phyloP scores from a whole-genome alignment of 164 flowering plant genomes.

The Litsea cubeba region DNA sequence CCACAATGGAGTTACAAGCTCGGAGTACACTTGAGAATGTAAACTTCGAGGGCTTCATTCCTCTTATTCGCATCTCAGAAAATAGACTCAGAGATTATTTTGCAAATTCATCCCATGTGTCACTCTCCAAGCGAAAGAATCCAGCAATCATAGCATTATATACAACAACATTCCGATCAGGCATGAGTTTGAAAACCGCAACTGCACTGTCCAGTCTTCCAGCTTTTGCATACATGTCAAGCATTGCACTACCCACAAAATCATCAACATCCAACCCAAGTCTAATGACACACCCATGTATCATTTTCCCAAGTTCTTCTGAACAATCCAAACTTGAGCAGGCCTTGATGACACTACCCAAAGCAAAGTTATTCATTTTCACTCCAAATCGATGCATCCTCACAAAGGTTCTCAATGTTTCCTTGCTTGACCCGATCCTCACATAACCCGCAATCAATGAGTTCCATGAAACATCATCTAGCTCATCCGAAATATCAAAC shows the following conservation, averaged over 20 bases:
- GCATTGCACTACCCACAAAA: slow-evolving; percentile 51
- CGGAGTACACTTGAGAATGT: slow-evolving; percentile 51
- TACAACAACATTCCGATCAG: slow-evolving; percentile 38
- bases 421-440: slow-evolving; percentile 26
- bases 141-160: slow-evolving; percentile 67
- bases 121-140: slow-evolving; percentile 23
- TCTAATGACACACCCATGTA: slow-evolving; percentile 37
- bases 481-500: slow-evolving; percentile 36
- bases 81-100: slow-evolving; percentile 40
- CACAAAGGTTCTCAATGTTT: slow-evolving; percentile 27
- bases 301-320: slow-evolving; percentile 31
- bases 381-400: slow-evolving; percentile 46
- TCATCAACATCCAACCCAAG: slow-evolving; percentile 40
- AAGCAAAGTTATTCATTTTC: slow-evolving; percentile 33
- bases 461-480: slow-evolving; percentile 59
- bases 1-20: slow-evolving; percentile 36
- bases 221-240: slow-evolving; percentile 54
- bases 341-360: slow-evolving; percentile 52
- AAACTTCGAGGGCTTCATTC: slow-evolving; percentile 43
- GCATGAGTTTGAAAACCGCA: slow-evolving; percentile 33
- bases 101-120: slow-evolving; percentile 17
- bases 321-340: slow-evolving; percentile 24
- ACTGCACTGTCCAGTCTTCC: slow-evolving; percentile 33
- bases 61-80: slow-evolving; percentile 34
- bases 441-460: slow-evolving; percentile 48